Conservation (phyloP, 1,284 basidiomycete species). For the Sporisorium iseilematis-ciliati region DNA sequence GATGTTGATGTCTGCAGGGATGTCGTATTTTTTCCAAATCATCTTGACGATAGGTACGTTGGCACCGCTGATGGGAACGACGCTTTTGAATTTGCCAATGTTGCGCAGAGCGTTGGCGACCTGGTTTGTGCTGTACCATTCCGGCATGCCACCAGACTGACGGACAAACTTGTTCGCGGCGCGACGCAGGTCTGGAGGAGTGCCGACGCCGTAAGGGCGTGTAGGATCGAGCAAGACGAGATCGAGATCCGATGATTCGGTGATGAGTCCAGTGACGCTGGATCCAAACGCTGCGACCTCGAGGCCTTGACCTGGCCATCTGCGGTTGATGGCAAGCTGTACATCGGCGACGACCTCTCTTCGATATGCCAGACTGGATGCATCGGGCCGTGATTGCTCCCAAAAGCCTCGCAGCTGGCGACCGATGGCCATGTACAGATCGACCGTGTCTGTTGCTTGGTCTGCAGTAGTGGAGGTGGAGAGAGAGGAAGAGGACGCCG, state of each 20-base stretch:
- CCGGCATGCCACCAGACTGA: constrained; percentile 36
- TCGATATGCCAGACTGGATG: constrained; percentile 13
- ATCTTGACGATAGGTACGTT: constrained; percentile 65
- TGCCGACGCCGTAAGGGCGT: constrained; percentile 49
- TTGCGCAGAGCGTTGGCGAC: constrained; percentile 36
- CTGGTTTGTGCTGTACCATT: constrained; percentile 44
- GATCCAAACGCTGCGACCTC: constrained; percentile 60
- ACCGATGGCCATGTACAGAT: constrained; percentile 30
- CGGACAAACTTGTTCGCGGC: constrained; percentile 5
- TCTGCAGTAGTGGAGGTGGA: not conserved
- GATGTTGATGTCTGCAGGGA: constrained; percentile 59
- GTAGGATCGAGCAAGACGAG: constrained; percentile 59
- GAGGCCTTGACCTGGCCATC: constrained; percentile 48
- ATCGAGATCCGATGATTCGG: constrained; percentile 56
- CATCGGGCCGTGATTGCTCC: constrained; percentile 35
- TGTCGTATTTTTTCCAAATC: constrained; percentile 25
- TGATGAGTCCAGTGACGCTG: constrained; percentile 55
- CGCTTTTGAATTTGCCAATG: constrained; percentile 20
- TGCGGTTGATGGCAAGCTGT: constrained; percentile 38
- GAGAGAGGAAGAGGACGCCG: not conserved
- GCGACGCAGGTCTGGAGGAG: constrained; percentile 27
- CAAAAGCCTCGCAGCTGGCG: constrained; percentile 45
- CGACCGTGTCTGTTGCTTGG: constrained; percentile 5
- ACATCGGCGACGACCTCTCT: constrained; percentile 43
- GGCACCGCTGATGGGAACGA: constrained; percentile 47